Evolutionary conservation across 2,329 filamentous ascomycete genomes (phyloP).

Genomic region (Alternaria rosae): DNA sequence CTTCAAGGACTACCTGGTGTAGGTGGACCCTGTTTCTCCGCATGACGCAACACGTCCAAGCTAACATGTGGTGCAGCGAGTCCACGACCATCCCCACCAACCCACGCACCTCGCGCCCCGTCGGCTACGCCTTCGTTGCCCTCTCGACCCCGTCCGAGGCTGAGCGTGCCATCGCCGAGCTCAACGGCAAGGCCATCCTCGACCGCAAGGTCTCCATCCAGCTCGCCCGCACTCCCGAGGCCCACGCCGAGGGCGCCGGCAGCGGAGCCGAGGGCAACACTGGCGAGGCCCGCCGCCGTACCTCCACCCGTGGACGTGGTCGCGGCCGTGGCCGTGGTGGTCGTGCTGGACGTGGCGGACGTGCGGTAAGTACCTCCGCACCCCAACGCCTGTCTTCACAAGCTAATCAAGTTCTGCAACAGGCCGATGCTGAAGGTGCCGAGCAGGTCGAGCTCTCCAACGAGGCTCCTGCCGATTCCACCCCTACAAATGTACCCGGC

Average conservation of each 20-base stretch:
- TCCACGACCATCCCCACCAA: slow-evolving; percentile 99
- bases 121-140: slow-evolving; percentile 99
- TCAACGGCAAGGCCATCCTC: slow-evolving; percentile 94
- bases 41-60: slow-evolving; percentile 18
- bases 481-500: slow-evolving; percentile 60
- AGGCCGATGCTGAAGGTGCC: slow-evolving; percentile 56
- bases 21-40: slow-evolving; percentile 59
- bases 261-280: slow-evolving; percentile 78
- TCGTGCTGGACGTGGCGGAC: slow-evolving; percentile 68
- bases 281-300: slow-evolving; percentile 67
- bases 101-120: slow-evolving; percentile 96
- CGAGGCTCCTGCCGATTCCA: slow-evolving; percentile 52
- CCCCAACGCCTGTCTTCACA: slow-evolving; percentile 1
- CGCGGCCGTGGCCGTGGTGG: slow-evolving; percentile 69
- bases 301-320: slow-evolving; percentile 63
- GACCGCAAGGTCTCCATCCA: slow-evolving; percentile 99
- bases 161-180: slow-evolving; percentile 91
- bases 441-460: slow-evolving; percentile 56
- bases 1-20: slow-evolving; percentile 99
- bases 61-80: slow-evolving; percentile 69
- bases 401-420: slow-evolving; percentile 29
- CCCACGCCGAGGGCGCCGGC: slow-evolving; percentile 74
- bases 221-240: slow-evolving; percentile 96
- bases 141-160: slow-evolving; percentile 94
- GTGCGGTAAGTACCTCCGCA: slow-evolving; percentile 63